Percentiles rank a stretch among this genome's conserved stretches.
Evolutionary conservation across 495 filamentous ascomycete species (phyloP).

Genomic region (Penicillium verhagenii): DNA sequence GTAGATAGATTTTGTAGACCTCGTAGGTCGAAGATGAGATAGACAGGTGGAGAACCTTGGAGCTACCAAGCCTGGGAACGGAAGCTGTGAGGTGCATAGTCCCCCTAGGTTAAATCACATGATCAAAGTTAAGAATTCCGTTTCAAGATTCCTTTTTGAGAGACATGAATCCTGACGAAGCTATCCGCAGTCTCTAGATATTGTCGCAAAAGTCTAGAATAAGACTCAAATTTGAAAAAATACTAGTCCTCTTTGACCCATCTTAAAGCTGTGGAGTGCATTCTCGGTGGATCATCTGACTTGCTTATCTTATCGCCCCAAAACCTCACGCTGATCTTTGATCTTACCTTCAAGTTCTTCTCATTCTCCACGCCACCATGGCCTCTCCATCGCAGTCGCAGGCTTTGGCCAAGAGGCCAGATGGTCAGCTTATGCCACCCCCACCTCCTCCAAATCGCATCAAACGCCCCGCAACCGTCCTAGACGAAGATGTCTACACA

Average conservation of each 20-base stretch:
- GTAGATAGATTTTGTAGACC: background rate
- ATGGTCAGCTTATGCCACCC: slow-evolving; percentile 82
- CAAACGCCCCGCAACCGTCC: slow-evolving; percentile 83
- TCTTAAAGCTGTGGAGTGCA: background rate
- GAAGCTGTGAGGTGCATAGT: no score
- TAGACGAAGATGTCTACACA: slow-evolving; percentile 94
- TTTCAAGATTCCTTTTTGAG: no score
- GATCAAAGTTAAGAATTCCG: no score
- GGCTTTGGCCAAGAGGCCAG: slow-evolving; percentile 45
- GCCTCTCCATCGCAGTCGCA: slow-evolving; percentile 22
- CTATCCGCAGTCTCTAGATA: no score
- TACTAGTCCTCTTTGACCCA: no score
- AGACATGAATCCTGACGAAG: no score
- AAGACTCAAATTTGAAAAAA: no score
- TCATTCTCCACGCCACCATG: background rate
- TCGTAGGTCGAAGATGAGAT: no score
- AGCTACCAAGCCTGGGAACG: no score
- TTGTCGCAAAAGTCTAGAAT: no score
- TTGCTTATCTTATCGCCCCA: slow-evolving; percentile 6
- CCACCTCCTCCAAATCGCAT: slow-evolving; percentile 87
- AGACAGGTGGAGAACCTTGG: background rate
- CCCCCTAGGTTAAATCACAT: no score
- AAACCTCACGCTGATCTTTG: background rate
- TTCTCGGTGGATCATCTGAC: slow-evolving; percentile 2
- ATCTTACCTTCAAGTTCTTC: background rate